Base-by-base conservation (phyloP, 495 filamentous ascomycete genomes). In the Penicillium silybi region DNA sequence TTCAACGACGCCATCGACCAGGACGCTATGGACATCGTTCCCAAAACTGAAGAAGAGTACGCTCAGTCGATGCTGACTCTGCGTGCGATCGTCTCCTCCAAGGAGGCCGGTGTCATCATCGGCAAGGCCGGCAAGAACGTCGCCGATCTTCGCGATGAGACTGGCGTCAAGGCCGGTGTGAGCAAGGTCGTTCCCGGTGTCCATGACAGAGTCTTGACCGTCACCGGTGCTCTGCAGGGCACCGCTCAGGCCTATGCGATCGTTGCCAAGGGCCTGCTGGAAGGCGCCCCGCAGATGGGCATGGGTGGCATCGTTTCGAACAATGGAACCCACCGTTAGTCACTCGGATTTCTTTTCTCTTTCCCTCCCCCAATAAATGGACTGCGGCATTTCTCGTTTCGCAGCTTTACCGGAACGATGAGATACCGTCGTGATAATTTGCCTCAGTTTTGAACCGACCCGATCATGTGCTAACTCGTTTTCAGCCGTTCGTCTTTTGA, bases 91-190 rank as follows among this genome's bases (percentile, higher is more conserved):
- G 95, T 98, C 60, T 95, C 92, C 15, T 95, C 95, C 60, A 97
- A 97, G 74, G 93, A 97, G 72, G 93, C 93, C 47, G 93, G 93
- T 58, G 89, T 97, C 50, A 97, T 98, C 69, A 98, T 98, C 64
- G 93, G 93, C 63, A 98, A 97, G 74, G 90, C 87, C 37, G 93
- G 93, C 52, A 96, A 98, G 79, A 97, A 98, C 63, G 93, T 98
- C 37, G 93, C 93, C 20, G 92, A 97, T 65, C 77, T 98, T 53
- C 89, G 93, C 63, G 92, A 98, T 52, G 91, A 96, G 70, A 98
- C 95, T 45, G 93, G 91, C 52, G 93, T 97, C 45, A 96, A 92
- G 70, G 93, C 93, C 53, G 93, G 93, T 54, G 93, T 98, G 37
- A 96, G 90, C 81, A 98, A 97, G 78, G 95, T 97, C 39, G 93